phyloP scores from a whole-genome alignment of 805 yeast species.

The Metschnikowia peoriensis region DNA sequence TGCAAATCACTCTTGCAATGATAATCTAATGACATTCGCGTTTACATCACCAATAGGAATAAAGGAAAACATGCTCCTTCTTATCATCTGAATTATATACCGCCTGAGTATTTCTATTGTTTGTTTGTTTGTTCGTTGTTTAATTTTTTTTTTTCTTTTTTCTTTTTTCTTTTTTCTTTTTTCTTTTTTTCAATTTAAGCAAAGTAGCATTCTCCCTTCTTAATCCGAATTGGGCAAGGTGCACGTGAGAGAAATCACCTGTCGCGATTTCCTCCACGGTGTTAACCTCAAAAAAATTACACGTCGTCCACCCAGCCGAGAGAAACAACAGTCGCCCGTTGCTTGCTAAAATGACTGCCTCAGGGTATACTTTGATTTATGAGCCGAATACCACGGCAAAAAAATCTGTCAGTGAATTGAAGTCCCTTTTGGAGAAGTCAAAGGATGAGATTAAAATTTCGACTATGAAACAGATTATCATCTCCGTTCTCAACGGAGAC shows the following conservation, averaged over 20 bases:
- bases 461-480: conserved; percentile 84
- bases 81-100: too few relatives aligned
- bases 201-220: background rate
- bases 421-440: conserved; percentile 79
- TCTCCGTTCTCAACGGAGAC: conserved; percentile 88
- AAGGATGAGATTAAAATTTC: conserved; percentile 83
- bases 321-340: conserved; percentile 1
- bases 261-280: conserved; percentile 9
- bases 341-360: conserved; percentile 17
- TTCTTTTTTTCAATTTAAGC: background rate
- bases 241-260: conserved; percentile 10
- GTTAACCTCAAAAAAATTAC: conserved; percentile 11
- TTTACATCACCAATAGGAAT: too few relatives aligned
- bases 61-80: too few relatives aligned
- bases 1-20: too few relatives aligned
- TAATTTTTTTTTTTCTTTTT: too few relatives aligned
- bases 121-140: too few relatives aligned
- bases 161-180: too few relatives aligned
- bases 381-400: conserved; percentile 69
- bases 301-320: conserved; percentile 4
- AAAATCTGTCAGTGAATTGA: conserved; percentile 69
- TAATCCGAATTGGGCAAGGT: background rate
- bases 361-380: conserved; percentile 75
- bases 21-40: too few relatives aligned
- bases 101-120: too few relatives aligned